Base-by-base conservation (phyloP, 208 protist genomes). In the Leishmania gerbilli region DNA sequence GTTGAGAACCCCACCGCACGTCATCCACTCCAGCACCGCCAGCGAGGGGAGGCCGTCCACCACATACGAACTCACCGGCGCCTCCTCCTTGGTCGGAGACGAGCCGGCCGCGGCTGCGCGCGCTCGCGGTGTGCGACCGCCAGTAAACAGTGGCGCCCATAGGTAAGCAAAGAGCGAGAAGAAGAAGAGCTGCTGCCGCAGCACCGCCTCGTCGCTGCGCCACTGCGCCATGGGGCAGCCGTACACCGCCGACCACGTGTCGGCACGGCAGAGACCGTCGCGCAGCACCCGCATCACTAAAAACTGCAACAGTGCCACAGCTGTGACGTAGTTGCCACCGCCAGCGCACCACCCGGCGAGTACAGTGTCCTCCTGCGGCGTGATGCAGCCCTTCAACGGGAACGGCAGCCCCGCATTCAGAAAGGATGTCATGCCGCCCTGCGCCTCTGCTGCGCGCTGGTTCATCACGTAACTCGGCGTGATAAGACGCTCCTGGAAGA, bases 151-250 rank as follows among this genome's bases (percentile, higher is more conserved):
- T 40, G 94, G 94, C 6, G 90, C 84, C 92, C 94, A 97, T 7
- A 97, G 79, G 55, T 88, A 88, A 24, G 89, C 49, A 71, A 96
- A 94, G 31, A 94, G 68, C 13, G 92, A 76, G 79, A 97, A 97
- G 77, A 95, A 97, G 87, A 97, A 96, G 74, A 96, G 64, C 79
- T 95, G 91, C 84, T 97, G 92, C 13, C 91, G 87, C 77, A 95
- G 80, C 49, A 94, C 85, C 42, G 77, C 74, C 81, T 93, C 91
- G 15, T 90, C 84, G 40, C 81, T 71, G 49, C 87, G 86, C 88
- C 88, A 95, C 71, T 88, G 65, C 31, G 84, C 84, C 60, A 55
- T n/a, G 1, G 84, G 69, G 37, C 84, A 69, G 80, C 86, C 82
- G 77, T 97, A 97, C 27, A 97, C 88, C 0, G 82, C 86, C 49